Base-by-base conservation (phyloP, 2,329 filamentous ascomycete species). In the Shiraia sp. region DNA sequence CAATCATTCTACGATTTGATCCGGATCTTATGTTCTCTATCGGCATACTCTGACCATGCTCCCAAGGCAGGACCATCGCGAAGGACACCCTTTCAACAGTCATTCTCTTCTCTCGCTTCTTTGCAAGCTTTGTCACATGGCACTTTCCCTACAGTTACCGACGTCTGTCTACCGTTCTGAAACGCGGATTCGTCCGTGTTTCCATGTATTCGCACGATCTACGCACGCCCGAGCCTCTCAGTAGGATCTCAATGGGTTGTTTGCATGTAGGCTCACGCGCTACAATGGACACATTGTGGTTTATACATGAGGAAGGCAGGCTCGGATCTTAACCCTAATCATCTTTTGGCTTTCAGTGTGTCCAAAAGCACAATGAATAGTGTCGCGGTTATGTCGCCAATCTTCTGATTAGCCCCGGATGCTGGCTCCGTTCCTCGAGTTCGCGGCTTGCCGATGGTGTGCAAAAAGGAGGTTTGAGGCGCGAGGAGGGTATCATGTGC, bases 261-360 rank as follows among this genome's bases (percentile, higher is more conserved):
- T 45, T 59, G 59, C 36, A 63, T 62, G 52, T 54, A 46, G 50
- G 44, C 47, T 49, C 38, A 51, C 65, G 68, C 68, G 61, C 66
- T 68, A 65, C 63, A 57, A 57, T 63, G 63, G 54, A 33, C 51
- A 59, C 59, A 58, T 42, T 44, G 53, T 47, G 53, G 42, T 52
- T 47, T n/a, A 57, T 55, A 63, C 65, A 65, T 69, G 74, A 73
- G 72, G 80, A 79, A 81, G 85, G 82, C 77, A 76, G 75, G 72
- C 75, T 86, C 84, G 89, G 88, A 91, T 91, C 88, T 91, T 95
- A 96, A 95, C 91, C 91, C 91, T 96, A 96, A 87, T 80, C 76
- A 75, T 72, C 75, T 71, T 76, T 83, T 87, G 87, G 88, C 84
- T 82, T 65, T 69, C 58, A 47, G 62, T 53, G 60, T 49, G 83